phyloP scores from a whole-genome alignment of 768 basidiomycete genomes.

The Dentipellis sp. region DNA sequence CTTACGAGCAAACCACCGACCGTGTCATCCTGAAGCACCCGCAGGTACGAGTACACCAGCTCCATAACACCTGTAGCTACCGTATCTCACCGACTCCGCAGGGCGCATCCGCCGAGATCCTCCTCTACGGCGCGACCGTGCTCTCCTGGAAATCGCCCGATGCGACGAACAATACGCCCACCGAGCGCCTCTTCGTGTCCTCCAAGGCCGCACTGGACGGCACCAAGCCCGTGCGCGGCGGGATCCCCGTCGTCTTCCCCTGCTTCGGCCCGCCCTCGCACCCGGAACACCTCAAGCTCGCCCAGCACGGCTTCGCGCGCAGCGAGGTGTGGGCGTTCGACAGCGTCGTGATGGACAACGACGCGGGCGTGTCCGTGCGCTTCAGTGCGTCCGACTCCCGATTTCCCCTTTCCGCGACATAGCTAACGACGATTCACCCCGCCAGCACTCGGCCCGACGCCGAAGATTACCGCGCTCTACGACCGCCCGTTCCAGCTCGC shows the following conservation, averaged over 20 bases:
- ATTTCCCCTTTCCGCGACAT: neutral
- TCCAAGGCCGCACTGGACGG: constrained; percentile 74
- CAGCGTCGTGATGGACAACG: constrained; percentile 54
- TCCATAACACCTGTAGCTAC: neutral
- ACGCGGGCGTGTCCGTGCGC: constrained; percentile 63
- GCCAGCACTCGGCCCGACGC: constrained; percentile 55
- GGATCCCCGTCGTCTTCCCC: constrained; percentile 63
- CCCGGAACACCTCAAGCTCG: constrained; percentile 57
- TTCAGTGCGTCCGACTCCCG: constrained; percentile 61
- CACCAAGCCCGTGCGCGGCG: constrained; percentile 61
- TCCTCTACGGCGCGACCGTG: constrained; percentile 80
- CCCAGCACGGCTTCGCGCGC: constrained; percentile 91
- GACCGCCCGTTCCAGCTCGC: constrained; percentile 57
- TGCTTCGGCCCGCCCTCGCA: constrained; percentile 84
- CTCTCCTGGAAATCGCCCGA: constrained; percentile 72
- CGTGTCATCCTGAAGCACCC: constrained; percentile 49
- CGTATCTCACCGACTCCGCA: constrained; percentile 17
- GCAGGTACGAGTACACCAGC: constrained; percentile 31
- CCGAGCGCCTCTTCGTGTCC: constrained; percentile 77
- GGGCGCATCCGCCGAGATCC: constrained; percentile 58
- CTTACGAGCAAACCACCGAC: constrained; percentile 35
- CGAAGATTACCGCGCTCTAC: constrained; percentile 50
- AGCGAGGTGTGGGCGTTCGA: constrained; percentile 67
- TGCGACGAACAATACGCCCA: constrained; percentile 21
- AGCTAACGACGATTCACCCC: neutral